phyloP scores from a whole-genome alignment of 2,329 filamentous ascomycete genomes.

The Seiridium cupressi region DNA sequence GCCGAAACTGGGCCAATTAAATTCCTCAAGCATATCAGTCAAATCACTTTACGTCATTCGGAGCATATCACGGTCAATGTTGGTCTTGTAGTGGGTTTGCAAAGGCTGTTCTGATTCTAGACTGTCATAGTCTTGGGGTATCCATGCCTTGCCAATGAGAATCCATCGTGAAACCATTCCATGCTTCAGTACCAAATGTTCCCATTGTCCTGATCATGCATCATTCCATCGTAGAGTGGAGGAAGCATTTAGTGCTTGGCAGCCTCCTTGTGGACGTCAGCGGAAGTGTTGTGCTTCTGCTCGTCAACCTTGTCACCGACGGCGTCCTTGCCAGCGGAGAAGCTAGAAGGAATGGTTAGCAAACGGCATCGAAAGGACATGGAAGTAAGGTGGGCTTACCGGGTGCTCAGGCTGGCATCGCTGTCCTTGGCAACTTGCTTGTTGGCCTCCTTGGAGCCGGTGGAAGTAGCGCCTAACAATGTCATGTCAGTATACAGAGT shows the following conservation, averaged over 20 bases:
- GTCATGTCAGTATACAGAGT: neutral
- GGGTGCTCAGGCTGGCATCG: slow-evolving; percentile 48
- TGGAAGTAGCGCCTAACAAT: slow-evolving; percentile 33
- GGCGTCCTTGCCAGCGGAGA: slow-evolving; percentile 41
- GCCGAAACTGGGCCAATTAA: too few relatives aligned
- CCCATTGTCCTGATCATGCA: neutral
- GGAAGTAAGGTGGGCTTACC: slow-evolving; percentile 32
- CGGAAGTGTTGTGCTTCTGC: slow-evolving; percentile 30
- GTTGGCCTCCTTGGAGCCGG: slow-evolving; percentile 63
- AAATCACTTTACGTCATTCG: too few relatives aligned
- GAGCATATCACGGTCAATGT: too few relatives aligned
- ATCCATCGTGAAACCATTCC: slow-evolving; percentile 1
- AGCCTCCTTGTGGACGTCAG: slow-evolving; percentile 33
- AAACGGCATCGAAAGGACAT: slow-evolving; percentile 5
- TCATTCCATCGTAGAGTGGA: neutral
- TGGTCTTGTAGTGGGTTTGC: neutral
- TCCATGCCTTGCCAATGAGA: slow-evolving; percentile 3
- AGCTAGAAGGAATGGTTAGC: slow-evolving; percentile 28
- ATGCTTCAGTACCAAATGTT: neutral
- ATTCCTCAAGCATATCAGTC: too few relatives aligned
- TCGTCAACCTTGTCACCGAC: slow-evolving; percentile 38
- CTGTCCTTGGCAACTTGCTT: slow-evolving; percentile 62
- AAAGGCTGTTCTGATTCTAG: slow-evolving; percentile 2
- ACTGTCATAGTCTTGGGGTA: slow-evolving; percentile 6
- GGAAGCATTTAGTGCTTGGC: slow-evolving; percentile 29